Evolutionary conservation across 129 eudicot genomes (phyloP), one percentile per base, ranked within the genome.

Genomic region (Flaveria bidentis): DNA sequence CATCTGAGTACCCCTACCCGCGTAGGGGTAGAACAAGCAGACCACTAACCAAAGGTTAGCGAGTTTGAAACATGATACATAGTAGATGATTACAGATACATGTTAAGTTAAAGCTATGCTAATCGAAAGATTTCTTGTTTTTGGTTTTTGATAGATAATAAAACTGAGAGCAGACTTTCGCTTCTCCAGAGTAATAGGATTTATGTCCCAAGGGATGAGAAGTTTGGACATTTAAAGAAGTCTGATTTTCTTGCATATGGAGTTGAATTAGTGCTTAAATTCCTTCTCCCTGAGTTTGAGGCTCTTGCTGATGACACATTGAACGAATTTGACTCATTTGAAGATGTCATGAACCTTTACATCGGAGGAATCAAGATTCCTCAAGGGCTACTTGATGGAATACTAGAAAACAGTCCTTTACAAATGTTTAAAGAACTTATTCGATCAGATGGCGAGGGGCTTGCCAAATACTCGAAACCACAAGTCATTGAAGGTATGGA

Each of bases 171-270:
- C 61, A 82, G 86, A 56, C 51, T 88, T 20, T 73, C 84, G 14
- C 81, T 80, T 49, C 5, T 79, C 9, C 30, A 44, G 75, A 81
- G 88, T 70, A 67, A 72, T 17, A 69, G 62, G 15, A 79, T 76
- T 55, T 89, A 90, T 69, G 90, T 87, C 49, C 92, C 90, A 49
- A 81, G 92, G 67, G 92, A 87, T 70, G 90, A 90, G 66, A 75
- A 78, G 47, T 90, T 87, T 69, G 85, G 83, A 16, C 85, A 85
- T 67, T 33, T 81, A 30, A 87, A 84, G 74, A 13, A 76, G 78
- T 72, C 88, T 0, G 89, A 84, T 80, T 85, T 90, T 72, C 77
- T 84, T 11, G 87, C 84, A 42, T 76, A 76, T 67, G 83, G 79
- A 20, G 15, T 87, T 25, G 87, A 87, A 68, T 74, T 84, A 12